phyloP scores from a whole-genome alignment of 2,329 filamentous ascomycete genomes.

The Huntiella omanensis region DNA sequence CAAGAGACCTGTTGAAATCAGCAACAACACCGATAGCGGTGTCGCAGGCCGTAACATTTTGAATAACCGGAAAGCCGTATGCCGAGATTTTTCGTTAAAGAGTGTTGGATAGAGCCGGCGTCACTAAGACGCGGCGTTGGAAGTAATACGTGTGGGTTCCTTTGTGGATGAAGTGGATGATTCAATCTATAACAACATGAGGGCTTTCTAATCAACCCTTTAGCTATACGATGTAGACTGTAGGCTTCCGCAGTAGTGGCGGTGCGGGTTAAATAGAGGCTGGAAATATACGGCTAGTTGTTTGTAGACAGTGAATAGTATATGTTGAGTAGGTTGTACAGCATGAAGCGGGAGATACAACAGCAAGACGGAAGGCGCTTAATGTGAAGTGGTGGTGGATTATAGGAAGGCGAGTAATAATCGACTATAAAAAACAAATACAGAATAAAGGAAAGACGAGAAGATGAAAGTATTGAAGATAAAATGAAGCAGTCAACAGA shows the following conservation, averaged over 20 bases:
- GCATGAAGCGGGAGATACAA: neutral
- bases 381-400: neutral
- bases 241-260: neutral
- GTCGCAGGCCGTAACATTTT: slow-evolving; percentile 78
- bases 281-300: neutral
- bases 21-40: slow-evolving; percentile 68
- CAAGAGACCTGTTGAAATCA: slow-evolving; percentile 68
- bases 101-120: slow-evolving; percentile 19
- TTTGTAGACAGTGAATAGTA: neutral
- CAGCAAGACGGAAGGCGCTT: neutral
- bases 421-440: slow-evolving; percentile 1
- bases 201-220: too few relatives aligned
- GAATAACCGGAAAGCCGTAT: slow-evolving; percentile 11
- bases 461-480: neutral
- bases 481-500: too few relatives aligned
- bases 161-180: too few relatives aligned
- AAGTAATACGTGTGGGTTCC: too few relatives aligned
- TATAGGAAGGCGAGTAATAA: neutral
- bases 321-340: neutral
- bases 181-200: too few relatives aligned
- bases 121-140: slow-evolving; percentile 25
- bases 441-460: neutral
- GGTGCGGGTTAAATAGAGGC: neutral
- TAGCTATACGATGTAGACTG: too few relatives aligned
- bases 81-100: neutral